Evolutionary conservation across 1,139 yeast species (phyloP).

Genomic region (Debaryomyces udenii): DNA sequence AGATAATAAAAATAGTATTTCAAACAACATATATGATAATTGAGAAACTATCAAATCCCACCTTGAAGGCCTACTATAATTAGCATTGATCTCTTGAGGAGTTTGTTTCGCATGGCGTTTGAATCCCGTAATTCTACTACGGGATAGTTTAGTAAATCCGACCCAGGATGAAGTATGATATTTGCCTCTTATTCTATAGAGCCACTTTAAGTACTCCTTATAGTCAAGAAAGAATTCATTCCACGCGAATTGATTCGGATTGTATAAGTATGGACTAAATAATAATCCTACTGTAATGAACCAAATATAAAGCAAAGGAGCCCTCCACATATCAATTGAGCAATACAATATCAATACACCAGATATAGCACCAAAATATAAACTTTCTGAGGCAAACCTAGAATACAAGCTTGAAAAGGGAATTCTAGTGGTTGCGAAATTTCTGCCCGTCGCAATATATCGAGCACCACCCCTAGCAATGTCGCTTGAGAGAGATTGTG

Average conservation of each 20-base stretch:
- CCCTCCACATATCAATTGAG: slow-evolving; percentile 72
- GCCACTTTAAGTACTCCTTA: slow-evolving; percentile 65
- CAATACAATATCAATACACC: slow-evolving; percentile 64
- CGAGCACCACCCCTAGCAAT: slow-evolving; percentile 81
- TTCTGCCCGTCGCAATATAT: slow-evolving; percentile 84
- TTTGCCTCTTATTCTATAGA: slow-evolving; percentile 62
- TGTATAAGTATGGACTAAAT: slow-evolving; percentile 78
- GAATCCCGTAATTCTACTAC: slow-evolving; percentile 50
- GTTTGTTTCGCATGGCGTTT: slow-evolving; percentile 31
- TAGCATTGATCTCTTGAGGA: slow-evolving; percentile 28
- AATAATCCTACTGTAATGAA: slow-evolving; percentile 71
- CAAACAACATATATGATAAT: slow-evolving; percentile 31
- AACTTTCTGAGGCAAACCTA: slow-evolving; percentile 63
- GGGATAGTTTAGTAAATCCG: slow-evolving; percentile 29
- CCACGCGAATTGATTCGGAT: slow-evolving; percentile 82
- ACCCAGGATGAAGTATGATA: slow-evolving; percentile 31
- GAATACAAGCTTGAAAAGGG: slow-evolving; percentile 64
- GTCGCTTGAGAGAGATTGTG: slow-evolving; percentile 68
- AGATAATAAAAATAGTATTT: slow-evolving; percentile 30
- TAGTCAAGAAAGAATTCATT: slow-evolving; percentile 75
- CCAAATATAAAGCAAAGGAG: slow-evolving; percentile 83
- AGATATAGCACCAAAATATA: slow-evolving; percentile 66
- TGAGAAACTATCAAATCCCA: slow-evolving; percentile 36
- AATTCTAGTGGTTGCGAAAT: slow-evolving; percentile 73
- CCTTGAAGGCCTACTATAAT: slow-evolving; percentile 44